Percentiles rank a stretch among this genome's conserved stretches.
These are phyloP conservation scores for Rubus idaeus DNA, from an alignment of 306 rosid genomes.

Conservation along the genomic window DNA sequence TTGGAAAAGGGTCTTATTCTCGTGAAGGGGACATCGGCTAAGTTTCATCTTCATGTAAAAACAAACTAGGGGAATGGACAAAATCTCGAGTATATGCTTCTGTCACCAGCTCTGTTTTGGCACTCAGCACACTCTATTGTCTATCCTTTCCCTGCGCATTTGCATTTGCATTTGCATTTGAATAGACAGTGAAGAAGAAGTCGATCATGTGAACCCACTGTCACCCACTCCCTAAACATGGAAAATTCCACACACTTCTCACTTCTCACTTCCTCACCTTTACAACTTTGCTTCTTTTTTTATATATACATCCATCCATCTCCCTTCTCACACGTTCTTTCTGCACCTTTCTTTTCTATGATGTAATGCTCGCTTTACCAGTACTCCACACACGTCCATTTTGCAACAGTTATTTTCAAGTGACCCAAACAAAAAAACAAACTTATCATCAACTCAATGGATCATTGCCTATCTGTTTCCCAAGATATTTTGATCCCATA, in stretches of 20 bases:
- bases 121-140: slow-evolving; percentile 6
- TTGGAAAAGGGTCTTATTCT: slow-evolving; percentile 66
- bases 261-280: slow-evolving; percentile 4
- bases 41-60: slow-evolving; percentile 39
- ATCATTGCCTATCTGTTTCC: not conserved
- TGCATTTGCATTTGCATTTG: not conserved
- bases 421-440: not conserved
- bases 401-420: slow-evolving; percentile 14
- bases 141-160: not conserved
- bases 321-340: slow-evolving; percentile 20
- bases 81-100: slow-evolving; percentile 32
- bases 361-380: slow-evolving; percentile 13
- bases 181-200: slow-evolving; percentile 1
- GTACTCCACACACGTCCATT: not conserved
- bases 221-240: slow-evolving; percentile 44
- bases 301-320: not conserved
- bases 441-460: not conserved
- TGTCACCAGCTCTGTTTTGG: slow-evolving; percentile 17
- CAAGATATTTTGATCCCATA: slow-evolving; percentile 1
- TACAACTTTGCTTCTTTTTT: slow-evolving; percentile 26
- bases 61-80: slow-evolving; percentile 38
- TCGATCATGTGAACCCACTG: slow-evolving; percentile 63
- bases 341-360: slow-evolving; percentile 10
- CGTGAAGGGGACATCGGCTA: slow-evolving; percentile 65
- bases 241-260: slow-evolving; percentile 1